Percentiles rank a stretch among this genome's conserved stretches.
phyloP scores from a whole-genome alignment of 257 asterid species.

The Solanum rostratum region DNA sequence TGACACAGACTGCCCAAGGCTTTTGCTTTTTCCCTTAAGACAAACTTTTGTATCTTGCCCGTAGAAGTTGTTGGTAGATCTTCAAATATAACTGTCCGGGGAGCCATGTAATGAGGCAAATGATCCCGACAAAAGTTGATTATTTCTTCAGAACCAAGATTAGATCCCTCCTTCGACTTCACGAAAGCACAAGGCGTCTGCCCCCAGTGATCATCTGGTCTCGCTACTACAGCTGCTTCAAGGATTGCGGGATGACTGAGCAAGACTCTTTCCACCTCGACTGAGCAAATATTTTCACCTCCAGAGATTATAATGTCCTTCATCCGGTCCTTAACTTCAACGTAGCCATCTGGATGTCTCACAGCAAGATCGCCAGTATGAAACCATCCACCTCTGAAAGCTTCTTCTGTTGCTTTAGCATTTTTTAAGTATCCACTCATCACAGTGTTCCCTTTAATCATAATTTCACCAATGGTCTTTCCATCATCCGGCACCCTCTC shows the following conservation, averaged over 20 bases:
- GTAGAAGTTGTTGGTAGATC: conserved; percentile 30
- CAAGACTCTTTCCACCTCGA: conserved; percentile 26
- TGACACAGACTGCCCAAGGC: conserved; percentile 23
- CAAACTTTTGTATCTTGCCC: conserved; percentile 23
- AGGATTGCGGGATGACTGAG: conserved; percentile 22
- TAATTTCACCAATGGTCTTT: conserved; percentile 19
- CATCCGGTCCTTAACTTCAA: conserved; percentile 21
- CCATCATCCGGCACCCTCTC: conserved; percentile 22
- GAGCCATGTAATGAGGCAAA: conserved; percentile 32
- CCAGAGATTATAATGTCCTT: conserved; percentile 30
- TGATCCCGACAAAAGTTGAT: conserved; percentile 20
- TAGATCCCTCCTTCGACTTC: conserved; percentile 21
- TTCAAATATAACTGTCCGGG: conserved; percentile 16
- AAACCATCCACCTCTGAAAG: conserved; percentile 30
- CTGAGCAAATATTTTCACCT: conserved; percentile 23
- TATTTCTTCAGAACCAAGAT: conserved; percentile 9
- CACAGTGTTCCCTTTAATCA: conserved; percentile 29
- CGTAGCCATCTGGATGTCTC: conserved; percentile 26
- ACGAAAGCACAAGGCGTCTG: conserved; percentile 34
- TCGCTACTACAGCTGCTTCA: conserved; percentile 31
- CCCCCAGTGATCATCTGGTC: conserved; percentile 36
- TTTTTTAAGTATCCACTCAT: conserved; percentile 29
- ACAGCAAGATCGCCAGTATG: conserved; percentile 29
- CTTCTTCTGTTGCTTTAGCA: conserved; percentile 19
- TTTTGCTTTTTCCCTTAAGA: conserved; percentile 21